Evolutionary conservation across 2,329 filamentous ascomycete genomes (phyloP), one percentile per base, ranked within the genome.

Genomic region (Xylaria multiplex): DNA sequence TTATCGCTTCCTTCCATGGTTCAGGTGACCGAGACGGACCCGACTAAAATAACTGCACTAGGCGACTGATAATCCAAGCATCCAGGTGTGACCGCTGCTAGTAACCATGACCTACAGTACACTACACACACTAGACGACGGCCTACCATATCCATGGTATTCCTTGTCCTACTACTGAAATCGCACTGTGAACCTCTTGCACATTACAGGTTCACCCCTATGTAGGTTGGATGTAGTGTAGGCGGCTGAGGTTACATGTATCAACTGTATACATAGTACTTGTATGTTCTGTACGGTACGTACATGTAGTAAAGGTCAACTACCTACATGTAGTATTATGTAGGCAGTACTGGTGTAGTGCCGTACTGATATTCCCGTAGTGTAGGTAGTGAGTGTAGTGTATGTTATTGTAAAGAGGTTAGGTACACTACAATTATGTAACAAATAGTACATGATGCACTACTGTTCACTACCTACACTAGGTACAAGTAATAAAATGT

Each of bases 1-100:
- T 64, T 66, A 62, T 69, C 66, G 55, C 66, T 66, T 69, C 66
- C 66, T 69, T 45, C 50, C 52, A 53, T 66, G 60, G 66, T 63
- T 69, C 66, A 66, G 66, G 64, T 69, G 66, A 69, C 64, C 57
- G 48, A 59, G 50, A 45, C 35, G 49, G 64, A 22, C 54, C 49
- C 54, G 37, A 59, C 64, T 66, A 66, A 66, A 59, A 63, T 62
- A 59, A 58, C 58, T 37, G 11, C 35, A 37, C 35, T 65, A 67
- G 57, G 43, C 58, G 43, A 62, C 65, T 52, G 62, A 42, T 65
- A 62, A 65, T 67, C 45, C 27, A 27, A 27, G 27, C 62, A 58
- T 59, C 13, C n/a, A 42, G 59, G 60, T 62, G 48, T 63, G 60
- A 52, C 46, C 32, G 45, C 43, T 37, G 59, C 50, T 45, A 52